phyloP scores from a whole-genome alignment of 805 yeast genomes.

The Kluyveromyces nonfermentans region DNA sequence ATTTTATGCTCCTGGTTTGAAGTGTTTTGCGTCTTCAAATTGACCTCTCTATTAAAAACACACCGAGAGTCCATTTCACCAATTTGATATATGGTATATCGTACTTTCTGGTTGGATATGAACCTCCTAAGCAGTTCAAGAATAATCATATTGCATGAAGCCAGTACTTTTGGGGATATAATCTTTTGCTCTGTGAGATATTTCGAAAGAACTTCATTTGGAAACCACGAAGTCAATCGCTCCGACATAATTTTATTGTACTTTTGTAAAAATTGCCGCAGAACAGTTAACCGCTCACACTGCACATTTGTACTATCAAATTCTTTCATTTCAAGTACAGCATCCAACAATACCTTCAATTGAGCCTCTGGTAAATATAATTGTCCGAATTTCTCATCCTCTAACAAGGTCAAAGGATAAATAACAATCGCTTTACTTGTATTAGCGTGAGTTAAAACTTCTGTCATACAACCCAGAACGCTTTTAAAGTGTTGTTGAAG shows the following conservation, averaged over 20 bases:
- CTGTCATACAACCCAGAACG: conserved; percentile 11
- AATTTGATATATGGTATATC: not conserved
- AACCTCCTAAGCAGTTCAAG: conserved; percentile 20
- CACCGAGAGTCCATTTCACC: not conserved
- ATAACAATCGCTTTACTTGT: conserved; percentile 22
- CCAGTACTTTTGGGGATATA: conserved; percentile 11
- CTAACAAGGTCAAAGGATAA: conserved; percentile 19
- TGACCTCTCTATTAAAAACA: not conserved
- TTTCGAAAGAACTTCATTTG: conserved; percentile 19
- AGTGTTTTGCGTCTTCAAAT: not conserved
- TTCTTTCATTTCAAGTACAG: conserved; percentile 15
- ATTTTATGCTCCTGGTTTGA: not conserved
- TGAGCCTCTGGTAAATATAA: conserved; percentile 10
- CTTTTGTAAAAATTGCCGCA: conserved; percentile 16
- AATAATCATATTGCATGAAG: conserved; percentile 14
- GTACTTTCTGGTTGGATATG: conserved; percentile 7
- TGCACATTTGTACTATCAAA: conserved; percentile 20
- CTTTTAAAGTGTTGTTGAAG: conserved; percentile 10
- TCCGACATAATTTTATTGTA: conserved; percentile 18
- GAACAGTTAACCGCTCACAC: conserved; percentile 18
- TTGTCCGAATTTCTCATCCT: conserved; percentile 20
- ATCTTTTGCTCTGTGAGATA: conserved; percentile 15
- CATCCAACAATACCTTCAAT: conserved; percentile 9
- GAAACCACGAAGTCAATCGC: conserved; percentile 17
- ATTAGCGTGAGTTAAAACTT: conserved; percentile 16